Evolutionary conservation across 2,329 filamentous ascomycete genomes (phyloP), one percentile per base, ranked within the genome.

Genomic region (Hirsutella minnesotensis): DNA sequence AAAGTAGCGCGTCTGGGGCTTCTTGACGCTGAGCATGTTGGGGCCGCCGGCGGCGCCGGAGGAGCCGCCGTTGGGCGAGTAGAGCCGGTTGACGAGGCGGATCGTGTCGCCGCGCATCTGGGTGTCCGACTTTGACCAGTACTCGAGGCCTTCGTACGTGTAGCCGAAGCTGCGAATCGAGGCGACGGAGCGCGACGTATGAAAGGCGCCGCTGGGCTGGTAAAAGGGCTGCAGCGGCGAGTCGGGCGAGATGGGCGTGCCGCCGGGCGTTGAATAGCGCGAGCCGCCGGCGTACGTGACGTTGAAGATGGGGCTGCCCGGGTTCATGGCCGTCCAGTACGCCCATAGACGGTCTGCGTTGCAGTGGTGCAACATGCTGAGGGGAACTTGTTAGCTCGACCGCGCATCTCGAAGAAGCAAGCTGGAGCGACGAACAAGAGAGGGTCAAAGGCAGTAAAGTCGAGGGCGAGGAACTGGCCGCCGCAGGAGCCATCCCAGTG

Each of bases 321-420:
- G 65, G 44, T 56, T 51, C 40, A 73, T 63, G 22, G 61, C 63
- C 51, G 72, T 62, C 66, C 65, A 75, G 50, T 72, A 66, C n/a
- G 75, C 69, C 60, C 79, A 81, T 31, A 83, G 64, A 34, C 79
- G 72, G 52, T 83, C 78, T 42, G 83, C 69, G 51, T 83, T 77
- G 53, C 68, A 59, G 60, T 72, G 70, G 46, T 72, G 69, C 21
- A 72, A 53, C 66, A 65, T 66, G 50, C 60, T 61, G 34, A 16
- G 15, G 33, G 15, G 7, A 18, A 5, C 16, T 29, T n/a, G 30
- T 44, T 19, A 39, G 44, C 16, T 27, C 15, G 8, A 12, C 35
- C 10, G 12, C 24, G 12, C 4, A 15, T 8, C 19, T 39, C 22
- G 7, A 10, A 13, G 10, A n/a, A 10, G 29, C 10, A n/a, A 29